phyloP scores from a whole-genome alignment of 2,329 filamentous ascomycete genomes.

The Diaporthe eres region DNA sequence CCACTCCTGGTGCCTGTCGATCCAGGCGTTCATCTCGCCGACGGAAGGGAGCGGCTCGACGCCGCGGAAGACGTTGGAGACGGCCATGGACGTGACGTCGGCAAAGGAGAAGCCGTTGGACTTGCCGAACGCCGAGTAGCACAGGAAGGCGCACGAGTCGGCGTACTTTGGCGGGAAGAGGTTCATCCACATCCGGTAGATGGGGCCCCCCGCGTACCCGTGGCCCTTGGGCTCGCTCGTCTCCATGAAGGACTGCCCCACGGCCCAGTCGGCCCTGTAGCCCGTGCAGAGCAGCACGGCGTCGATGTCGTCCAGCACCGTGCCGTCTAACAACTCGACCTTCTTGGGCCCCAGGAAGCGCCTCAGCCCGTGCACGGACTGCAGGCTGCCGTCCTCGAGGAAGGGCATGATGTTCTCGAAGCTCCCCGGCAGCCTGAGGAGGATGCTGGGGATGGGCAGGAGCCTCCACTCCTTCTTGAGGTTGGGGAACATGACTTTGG shows the following conservation, averaged over 20 bases:
- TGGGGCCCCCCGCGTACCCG: slow-evolving; percentile 26
- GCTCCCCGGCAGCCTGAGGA: slow-evolving; percentile 41
- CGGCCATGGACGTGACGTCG: slow-evolving; percentile 60
- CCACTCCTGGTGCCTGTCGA: slow-evolving; percentile 53
- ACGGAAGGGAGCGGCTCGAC: slow-evolving; percentile 53
- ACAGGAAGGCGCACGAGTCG: slow-evolving; percentile 60
- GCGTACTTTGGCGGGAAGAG: slow-evolving; percentile 40
- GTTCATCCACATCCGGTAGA: slow-evolving; percentile 42
- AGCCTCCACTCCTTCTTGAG: slow-evolving; percentile 50
- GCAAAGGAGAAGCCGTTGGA: slow-evolving; percentile 55
- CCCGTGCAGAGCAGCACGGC: slow-evolving; percentile 40
- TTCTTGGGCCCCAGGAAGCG: slow-evolving; percentile 35
- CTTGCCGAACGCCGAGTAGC: slow-evolving; percentile 51
- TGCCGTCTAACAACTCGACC: slow-evolving; percentile 40
- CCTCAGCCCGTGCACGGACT: slow-evolving; percentile 38
- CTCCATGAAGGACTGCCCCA: slow-evolving; percentile 32
- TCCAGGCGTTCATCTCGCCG: slow-evolving; percentile 53
- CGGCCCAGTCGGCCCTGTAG: slow-evolving; percentile 39
- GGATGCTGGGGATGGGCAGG: slow-evolving; percentile 38
- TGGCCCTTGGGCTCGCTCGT: slow-evolving; percentile 36
- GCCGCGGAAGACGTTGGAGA: slow-evolving; percentile 61
- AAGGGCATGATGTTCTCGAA: slow-evolving; percentile 51
- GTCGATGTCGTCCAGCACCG: slow-evolving; percentile 37
- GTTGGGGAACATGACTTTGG: slow-evolving; percentile 42
- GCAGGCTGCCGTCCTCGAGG: slow-evolving; percentile 43